phyloP scores from a whole-genome alignment of 1,139 yeast genomes.

The Taphrina deformans region DNA sequence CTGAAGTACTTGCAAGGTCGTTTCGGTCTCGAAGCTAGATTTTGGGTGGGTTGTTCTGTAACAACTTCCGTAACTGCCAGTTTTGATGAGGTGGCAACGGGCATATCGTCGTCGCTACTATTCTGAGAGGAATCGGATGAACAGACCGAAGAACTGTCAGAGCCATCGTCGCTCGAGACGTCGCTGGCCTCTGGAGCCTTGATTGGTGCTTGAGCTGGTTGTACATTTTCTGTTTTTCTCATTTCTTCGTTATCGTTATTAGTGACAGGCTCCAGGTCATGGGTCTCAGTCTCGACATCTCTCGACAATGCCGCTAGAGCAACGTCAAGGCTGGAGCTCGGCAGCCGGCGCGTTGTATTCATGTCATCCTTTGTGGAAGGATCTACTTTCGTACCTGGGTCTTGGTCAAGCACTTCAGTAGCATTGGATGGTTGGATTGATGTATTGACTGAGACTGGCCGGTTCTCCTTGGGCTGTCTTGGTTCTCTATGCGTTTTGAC shows the following conservation, averaged over 20 bases:
- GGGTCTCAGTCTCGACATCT: neutral
- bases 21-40: neutral
- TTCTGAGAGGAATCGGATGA: neutral
- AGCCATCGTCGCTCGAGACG: neutral
- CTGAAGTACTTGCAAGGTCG: conserved; percentile 24
- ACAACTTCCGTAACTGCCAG: neutral
- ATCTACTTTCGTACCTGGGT: neutral
- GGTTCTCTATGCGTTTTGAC: neutral
- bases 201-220: neutral
- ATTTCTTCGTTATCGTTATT: neutral
- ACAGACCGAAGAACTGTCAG: neutral
- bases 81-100: neutral
- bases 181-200: neutral
- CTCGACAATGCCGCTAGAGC: conserved; percentile 19
- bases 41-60: neutral
- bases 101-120: conserved; percentile 6
- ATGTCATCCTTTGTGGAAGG: no score
- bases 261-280: no score
- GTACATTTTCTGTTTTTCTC: neutral
- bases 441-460: neutral
- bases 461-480: neutral
- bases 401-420: neutral
- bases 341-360: neutral
- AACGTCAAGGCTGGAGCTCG: conserved; percentile 13
- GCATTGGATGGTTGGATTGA: neutral